Evolutionary conservation across 768 basidiomycete species (phyloP).

Genomic region (Tricholoma terreum): DNA sequence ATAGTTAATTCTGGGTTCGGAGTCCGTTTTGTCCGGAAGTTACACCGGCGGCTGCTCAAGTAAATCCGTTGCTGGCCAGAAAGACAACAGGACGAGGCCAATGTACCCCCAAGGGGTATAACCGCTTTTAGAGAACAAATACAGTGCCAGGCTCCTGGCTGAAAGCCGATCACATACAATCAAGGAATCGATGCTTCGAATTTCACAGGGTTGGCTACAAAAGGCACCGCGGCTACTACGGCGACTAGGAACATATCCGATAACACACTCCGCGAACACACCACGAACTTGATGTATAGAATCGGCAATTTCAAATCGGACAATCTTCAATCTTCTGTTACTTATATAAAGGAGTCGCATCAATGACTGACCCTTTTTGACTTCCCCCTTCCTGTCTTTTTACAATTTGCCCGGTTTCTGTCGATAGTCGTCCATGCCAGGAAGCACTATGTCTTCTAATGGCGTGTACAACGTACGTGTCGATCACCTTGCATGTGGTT

Average conservation of each 20-base stretch:
- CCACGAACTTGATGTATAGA: slow-evolving; percentile 6
- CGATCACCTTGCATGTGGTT: not conserved
- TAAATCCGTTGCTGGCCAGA: no score
- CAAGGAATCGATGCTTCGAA: no score
- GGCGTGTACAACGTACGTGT: slow-evolving; percentile 3
- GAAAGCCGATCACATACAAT: not conserved
- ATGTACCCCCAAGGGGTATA: no score
- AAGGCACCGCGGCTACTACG: slow-evolving; percentile 5
- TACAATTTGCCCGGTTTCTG: not conserved
- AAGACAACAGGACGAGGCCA: no score
- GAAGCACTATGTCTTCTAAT: slow-evolving; percentile 2
- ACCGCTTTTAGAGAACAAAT: no score
- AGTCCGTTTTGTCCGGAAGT: no score
- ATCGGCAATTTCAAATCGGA: slow-evolving; percentile 14
- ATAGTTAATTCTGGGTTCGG: no score
- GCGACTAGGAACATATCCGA: slow-evolving; percentile 7
- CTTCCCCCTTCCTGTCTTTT: slow-evolving; percentile 6
- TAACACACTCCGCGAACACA: slow-evolving; percentile 4
- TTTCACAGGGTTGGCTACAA: not conserved
- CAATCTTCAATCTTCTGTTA: slow-evolving; percentile 12
- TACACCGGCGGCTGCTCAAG: no score
- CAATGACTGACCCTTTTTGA: slow-evolving; percentile 2
- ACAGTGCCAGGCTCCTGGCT: not conserved
- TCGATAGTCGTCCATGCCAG: slow-evolving; percentile 2
- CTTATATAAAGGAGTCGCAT: slow-evolving; percentile 14